Percentiles rank a stretch among this genome's conserved stretches.
These are phyloP conservation scores for Chaetomium sp. DNA, from an alignment of 2,329 filamentous ascomycete genomes.

Conservation along the genomic window DNA sequence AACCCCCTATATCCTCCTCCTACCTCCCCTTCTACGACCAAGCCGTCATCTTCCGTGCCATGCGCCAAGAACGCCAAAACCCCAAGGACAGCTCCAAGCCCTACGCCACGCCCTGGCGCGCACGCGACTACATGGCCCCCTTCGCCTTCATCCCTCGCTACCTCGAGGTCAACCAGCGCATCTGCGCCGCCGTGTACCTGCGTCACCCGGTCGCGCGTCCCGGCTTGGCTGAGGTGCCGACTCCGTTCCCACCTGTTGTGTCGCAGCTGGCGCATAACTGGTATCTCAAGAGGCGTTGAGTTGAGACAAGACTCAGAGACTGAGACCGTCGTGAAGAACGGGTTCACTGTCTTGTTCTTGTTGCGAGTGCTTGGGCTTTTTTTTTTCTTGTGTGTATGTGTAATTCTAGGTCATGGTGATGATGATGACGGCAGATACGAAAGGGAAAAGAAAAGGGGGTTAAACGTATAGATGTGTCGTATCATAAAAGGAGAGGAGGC, in stretches of 20 bases:
- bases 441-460: no score
- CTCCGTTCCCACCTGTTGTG: slow-evolving; percentile 65
- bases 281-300: slow-evolving; percentile 77
- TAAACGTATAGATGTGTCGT: no score
- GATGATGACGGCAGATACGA: no score
- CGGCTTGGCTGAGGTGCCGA: slow-evolving; percentile 74
- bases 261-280: slow-evolving; percentile 84
- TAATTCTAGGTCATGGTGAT: no score
- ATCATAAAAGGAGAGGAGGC: no score
- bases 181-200: slow-evolving; percentile 92
- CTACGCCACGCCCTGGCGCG: slow-evolving; percentile 86
- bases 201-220: slow-evolving; percentile 86
- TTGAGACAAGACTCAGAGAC: background rate
- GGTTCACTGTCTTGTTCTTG: background rate
- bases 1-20: no score
- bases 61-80: slow-evolving; percentile 40
- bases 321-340: background rate
- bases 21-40: no score
- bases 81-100: slow-evolving; percentile 70
- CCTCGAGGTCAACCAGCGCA: slow-evolving; percentile 94
- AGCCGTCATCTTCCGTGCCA: no score
- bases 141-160: slow-evolving; percentile 95
- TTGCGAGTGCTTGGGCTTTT: background rate
- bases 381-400: no score
- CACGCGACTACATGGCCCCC: slow-evolving; percentile 77